Base-by-base conservation (phyloP, 2,329 filamentous ascomycete genomes). In the Nothopassalora personata region DNA sequence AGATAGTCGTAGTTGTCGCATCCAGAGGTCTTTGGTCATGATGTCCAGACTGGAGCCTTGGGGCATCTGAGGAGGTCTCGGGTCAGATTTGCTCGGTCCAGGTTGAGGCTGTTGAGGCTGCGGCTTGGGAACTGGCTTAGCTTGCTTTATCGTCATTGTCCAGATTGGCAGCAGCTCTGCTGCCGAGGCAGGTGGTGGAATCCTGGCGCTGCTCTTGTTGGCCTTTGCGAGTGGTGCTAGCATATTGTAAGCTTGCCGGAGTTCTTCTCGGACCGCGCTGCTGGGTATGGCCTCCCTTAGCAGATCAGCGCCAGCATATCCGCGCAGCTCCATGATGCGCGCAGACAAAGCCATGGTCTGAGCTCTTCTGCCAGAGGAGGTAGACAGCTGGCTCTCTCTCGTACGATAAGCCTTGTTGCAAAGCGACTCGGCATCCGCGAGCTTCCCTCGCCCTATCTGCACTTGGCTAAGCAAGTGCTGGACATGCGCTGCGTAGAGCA, bases 91-190 rank as follows among this genome's bases (percentile, higher is more conserved):
- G 19, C 18, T 5, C 19, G 23, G 52, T 39, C 6, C 4, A 46
- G 15, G 19, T 23, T 34, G 43, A 46, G 51, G 51, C 15, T 47
- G n/a, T 53, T 53, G 28, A 15, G 27, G 52, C 27, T 46, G 45
- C 31, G 56, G 43, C 27, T 54, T 46, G 5, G 27, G 13, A 10
- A 45, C 23, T 11, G 50, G 49, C 10, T 15, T 46, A 5, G 53
- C 43, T 30, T 28, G 45, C 30, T 18, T 56, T n/a, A 49, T 33
- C 7, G 5, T 54, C 58, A 60, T 60, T 2, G 19, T 30, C 58
- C 58, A 60, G 28, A 60, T 52, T n/a, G 58, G 58, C 15, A 60
- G 47, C 19, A 60, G 30, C 45, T 60, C 53, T 10, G 39, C 53
- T 18, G 54, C 58, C 1, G 36, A 46, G 15, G 19, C 13, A 15